phyloP scores from a whole-genome alignment of 768 basidiomycete species.

The Russula sp. region DNA sequence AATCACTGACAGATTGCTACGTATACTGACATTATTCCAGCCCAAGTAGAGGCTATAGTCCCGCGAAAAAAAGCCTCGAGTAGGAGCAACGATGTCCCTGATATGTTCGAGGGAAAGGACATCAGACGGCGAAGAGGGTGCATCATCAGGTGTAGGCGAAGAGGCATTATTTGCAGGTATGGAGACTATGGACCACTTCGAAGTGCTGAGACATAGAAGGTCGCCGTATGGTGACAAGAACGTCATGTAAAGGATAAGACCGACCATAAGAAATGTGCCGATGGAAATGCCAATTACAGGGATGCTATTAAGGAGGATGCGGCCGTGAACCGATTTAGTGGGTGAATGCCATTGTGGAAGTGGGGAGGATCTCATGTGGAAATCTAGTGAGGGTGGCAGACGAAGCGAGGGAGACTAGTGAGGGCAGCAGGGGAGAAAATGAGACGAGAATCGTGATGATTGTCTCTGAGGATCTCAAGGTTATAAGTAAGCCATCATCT shows the following conservation, averaged over 20 bases:
- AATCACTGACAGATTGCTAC: not conserved
- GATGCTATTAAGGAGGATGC: not conserved
- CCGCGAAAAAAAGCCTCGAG: conserved; percentile 45
- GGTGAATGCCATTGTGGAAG: not conserved
- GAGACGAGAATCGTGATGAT: not conserved
- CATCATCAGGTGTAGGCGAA: not conserved
- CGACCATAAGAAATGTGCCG: not conserved
- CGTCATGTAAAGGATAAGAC: conserved; percentile 14
- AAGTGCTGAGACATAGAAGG: not conserved
- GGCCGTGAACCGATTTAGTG: too few species aligned
- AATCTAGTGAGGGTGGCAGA: too few species aligned
- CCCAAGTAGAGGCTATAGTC: conserved; percentile 46
- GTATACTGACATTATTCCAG: conserved; percentile 46
- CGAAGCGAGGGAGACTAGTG: not conserved
- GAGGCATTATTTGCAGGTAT: not conserved
- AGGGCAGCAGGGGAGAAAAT: too few species aligned
- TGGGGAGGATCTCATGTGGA: not conserved
- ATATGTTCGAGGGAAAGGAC: conserved; percentile 37
- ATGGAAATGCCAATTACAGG: conserved; percentile 1
- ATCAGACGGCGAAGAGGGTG: not conserved
- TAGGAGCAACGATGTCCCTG: conserved; percentile 37
- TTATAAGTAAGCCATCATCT: not conserved
- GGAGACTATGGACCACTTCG: not conserved
- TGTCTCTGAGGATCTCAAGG: not conserved
- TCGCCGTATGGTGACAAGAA: conserved; percentile 3